Base-by-base conservation (phyloP, 805 yeast species). In the Cyberlindnera samutprakarnensis region DNA sequence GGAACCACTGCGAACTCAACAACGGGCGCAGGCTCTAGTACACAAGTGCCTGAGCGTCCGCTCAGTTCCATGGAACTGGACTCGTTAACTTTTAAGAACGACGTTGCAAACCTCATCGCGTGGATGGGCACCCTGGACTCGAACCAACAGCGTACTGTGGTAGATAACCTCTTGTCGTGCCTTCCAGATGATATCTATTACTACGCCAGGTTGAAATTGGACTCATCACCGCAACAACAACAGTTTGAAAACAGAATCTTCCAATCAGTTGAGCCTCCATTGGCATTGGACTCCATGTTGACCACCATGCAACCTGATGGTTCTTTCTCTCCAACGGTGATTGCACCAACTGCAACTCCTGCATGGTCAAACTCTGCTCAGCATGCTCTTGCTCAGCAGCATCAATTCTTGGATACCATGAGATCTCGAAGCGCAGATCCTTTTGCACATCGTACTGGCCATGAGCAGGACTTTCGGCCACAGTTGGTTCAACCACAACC, bases 91-190 rank as follows among this genome's bases (percentile, higher is more conserved):
- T 70, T 70, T 46, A 67, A 64, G 42, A 67, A 59, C 47, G 79
- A 75, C 43, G 60, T 74, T 46, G 58, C 64, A 33, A 64, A 64
- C 39, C 58, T 70, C 41, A 62, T 70, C 40, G 59, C 57, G 38
- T 72, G 78, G 78, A 57, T 71, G 38, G 64, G 64, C 32, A 60
- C 59, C 41, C 59, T 75, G 50, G 61, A 58, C 29, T 63, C 70
- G n/a, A 64, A 62, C 28, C 78, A 75, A 39, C 71, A 63, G 42
- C 58, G 68, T 35, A 57, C 69, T 30, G 68, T 72, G 53, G 61
- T 73, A 37, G 80, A 74, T 43, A 68, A 71, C 47, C 54, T 75
- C 50, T 58, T 76, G 37, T 57, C 65, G 28, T 59, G 61, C 36
- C 53, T 75, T 42, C 68, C 73, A 7, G 66, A 69, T 34, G 79